Evolutionary conservation across 1,139 yeast genomes (phyloP).

Genomic region (Blastobotrys raffinosifermentans): DNA sequence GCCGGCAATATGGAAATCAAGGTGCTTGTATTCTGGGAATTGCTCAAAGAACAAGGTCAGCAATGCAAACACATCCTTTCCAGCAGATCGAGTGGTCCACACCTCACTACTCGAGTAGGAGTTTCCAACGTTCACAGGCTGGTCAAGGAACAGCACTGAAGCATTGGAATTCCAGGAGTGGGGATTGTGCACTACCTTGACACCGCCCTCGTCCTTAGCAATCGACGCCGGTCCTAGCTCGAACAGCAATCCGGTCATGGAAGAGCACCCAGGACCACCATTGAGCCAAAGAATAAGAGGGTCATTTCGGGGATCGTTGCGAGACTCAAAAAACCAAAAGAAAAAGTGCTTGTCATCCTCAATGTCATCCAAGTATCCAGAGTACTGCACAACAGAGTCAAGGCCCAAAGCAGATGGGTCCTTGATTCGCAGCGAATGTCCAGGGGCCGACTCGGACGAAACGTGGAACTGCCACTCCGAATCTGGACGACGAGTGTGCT

Average conservation of each 20-base stretch:
- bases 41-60: conserved; percentile 84
- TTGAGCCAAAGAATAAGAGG: conserved; percentile 67
- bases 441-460: neutral
- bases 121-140: conserved; percentile 66
- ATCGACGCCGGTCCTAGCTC: conserved; percentile 63
- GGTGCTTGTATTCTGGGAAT: conserved; percentile 72
- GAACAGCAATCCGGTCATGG: conserved; percentile 59
- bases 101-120: conserved; percentile 19
- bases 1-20: conserved; percentile 91
- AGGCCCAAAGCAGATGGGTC: conserved; percentile 11
- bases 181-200: conserved; percentile 47
- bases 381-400: conserved; percentile 45
- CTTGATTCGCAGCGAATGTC: conserved; percentile 7
- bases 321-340: conserved; percentile 69
- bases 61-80: conserved; percentile 88
- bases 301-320: conserved; percentile 59
- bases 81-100: conserved; percentile 58
- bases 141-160: conserved; percentile 62
- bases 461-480: conserved; percentile 1
- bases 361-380: conserved; percentile 63
- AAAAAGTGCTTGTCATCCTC: conserved; percentile 83
- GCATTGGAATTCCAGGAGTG: conserved; percentile 68
- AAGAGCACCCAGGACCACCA: conserved; percentile 75
- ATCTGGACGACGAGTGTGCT: conserved; percentile 2
- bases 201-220: conserved; percentile 36